These are phyloP conservation scores for Rhodocollybia butyracea DNA, from an alignment of 768 basidiomycete species.

Conservation along the genomic window DNA sequence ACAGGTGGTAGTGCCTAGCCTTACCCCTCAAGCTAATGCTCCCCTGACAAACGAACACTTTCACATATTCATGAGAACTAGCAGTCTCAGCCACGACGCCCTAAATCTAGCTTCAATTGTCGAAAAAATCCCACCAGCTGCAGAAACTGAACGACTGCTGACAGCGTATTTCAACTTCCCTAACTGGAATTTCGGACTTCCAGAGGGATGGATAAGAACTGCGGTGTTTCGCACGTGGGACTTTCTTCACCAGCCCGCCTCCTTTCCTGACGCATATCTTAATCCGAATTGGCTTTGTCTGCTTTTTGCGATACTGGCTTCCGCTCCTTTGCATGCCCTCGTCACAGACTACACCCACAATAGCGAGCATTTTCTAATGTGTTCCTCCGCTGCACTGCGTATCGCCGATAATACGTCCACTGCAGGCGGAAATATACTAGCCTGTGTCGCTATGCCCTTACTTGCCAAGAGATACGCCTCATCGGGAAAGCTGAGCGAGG, in stretches of 20 bases:
- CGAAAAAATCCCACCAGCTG: slow-evolving; percentile 12
- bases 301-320: slow-evolving; percentile 46
- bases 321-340: slow-evolving; percentile 23
- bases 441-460: slow-evolving; percentile 43
- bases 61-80: not conserved
- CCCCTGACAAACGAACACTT: not conserved
- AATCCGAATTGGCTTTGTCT: slow-evolving; percentile 51
- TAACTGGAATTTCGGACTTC: slow-evolving; percentile 52
- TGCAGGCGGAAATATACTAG: slow-evolving; percentile 43
- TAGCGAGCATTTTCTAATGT: slow-evolving; percentile 33
- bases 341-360: slow-evolving; percentile 5
- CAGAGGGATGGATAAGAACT: slow-evolving; percentile 44
- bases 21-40: not conserved
- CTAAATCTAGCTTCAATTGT: slow-evolving; percentile 38
- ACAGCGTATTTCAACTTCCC: slow-evolving; percentile 37
- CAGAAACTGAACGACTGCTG: slow-evolving; percentile 12
- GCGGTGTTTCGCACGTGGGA: slow-evolving; percentile 44
- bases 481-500: slow-evolving; percentile 46
- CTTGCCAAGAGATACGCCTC: slow-evolving; percentile 44
- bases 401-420: slow-evolving; percentile 42
- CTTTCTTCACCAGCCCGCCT: slow-evolving; percentile 28
- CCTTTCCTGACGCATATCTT: slow-evolving; percentile 31
- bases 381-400: slow-evolving; percentile 41
- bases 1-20: no score
- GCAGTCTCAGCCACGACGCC: slow-evolving; percentile 36